Conservation (phyloP, 805 yeast genomes). For the Ogataea thermomethanolica region DNA sequence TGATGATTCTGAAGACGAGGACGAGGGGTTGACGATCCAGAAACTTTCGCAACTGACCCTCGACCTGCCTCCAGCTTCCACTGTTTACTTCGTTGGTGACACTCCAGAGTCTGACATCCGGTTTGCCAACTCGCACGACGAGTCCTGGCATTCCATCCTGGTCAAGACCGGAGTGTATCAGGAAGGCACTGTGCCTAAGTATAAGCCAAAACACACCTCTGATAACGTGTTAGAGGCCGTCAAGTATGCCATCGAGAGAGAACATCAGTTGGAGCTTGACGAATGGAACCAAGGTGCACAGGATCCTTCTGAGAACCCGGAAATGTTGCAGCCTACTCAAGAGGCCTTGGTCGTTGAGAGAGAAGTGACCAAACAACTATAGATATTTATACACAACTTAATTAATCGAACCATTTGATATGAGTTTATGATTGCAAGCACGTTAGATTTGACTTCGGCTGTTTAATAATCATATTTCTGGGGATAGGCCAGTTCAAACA, state of each 20-base stretch:
- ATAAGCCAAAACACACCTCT: constrained; percentile 71
- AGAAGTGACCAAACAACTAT: constrained; percentile 25
- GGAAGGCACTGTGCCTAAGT: constrained; percentile 74
- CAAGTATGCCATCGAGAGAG: constrained; percentile 77
- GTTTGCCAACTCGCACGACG: constrained; percentile 83
- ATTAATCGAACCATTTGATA: background rate
- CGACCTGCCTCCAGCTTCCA: constrained; percentile 77
- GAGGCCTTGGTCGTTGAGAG: constrained; percentile 50
- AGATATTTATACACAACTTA: background rate
- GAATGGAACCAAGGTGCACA: constrained; percentile 59
- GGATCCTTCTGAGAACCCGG: constrained; percentile 20
- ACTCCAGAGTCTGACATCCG: constrained; percentile 87
- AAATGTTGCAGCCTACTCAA: constrained; percentile 37
- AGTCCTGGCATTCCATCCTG: constrained; percentile 78
- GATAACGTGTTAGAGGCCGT: constrained; percentile 80
- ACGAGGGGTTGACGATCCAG: constrained; percentile 44
- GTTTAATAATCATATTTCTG: no score
- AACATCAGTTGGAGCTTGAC: constrained; percentile 63
- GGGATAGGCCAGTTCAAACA: no score
- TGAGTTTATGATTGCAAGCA: no score
- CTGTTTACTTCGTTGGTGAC: constrained; percentile 86
- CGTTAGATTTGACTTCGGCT: background rate
- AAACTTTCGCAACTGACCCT: constrained; percentile 42
- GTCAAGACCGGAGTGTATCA: constrained; percentile 87
- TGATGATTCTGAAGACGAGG: constrained; percentile 29